Evolutionary conservation across 208 protist species (phyloP).

Genomic region (Novymonas esmeraldas): DNA sequence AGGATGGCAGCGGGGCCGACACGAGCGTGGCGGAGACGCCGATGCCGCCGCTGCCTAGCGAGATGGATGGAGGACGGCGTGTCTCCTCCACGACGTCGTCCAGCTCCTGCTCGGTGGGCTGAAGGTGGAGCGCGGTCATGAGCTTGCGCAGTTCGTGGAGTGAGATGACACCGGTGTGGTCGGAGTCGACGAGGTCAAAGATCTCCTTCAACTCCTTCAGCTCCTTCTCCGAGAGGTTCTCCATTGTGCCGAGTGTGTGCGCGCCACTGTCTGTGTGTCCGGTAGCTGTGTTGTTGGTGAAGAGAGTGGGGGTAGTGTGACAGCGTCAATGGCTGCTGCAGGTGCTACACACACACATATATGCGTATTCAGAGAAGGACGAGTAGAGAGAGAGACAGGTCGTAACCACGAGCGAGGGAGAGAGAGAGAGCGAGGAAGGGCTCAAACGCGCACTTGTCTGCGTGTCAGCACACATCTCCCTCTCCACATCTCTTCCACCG

Average conservation of each 20-base stretch:
- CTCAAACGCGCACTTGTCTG: too few species aligned
- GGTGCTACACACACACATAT: too few species aligned
- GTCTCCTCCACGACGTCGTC: slow-evolving; percentile 80
- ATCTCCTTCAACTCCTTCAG: slow-evolving; percentile 92
- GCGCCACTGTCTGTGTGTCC: neutral
- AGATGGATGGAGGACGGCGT: neutral
- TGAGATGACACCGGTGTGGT: slow-evolving; percentile 75
- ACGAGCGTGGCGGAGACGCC: neutral
- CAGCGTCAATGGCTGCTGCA: too few species aligned
- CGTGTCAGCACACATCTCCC: too few species aligned
- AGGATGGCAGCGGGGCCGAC: neutral
- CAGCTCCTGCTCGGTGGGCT: slow-evolving; percentile 88
- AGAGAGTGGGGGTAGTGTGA: too few species aligned
- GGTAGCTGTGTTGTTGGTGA: neutral
- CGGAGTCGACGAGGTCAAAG: slow-evolving; percentile 90
- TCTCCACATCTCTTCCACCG: too few species aligned
- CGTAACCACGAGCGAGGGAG: too few species aligned
- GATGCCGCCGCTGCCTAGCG: neutral
- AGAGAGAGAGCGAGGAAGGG: too few species aligned
- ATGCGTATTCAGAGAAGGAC: too few species aligned
- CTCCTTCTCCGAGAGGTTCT: slow-evolving; percentile 66
- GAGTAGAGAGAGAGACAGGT: too few species aligned
- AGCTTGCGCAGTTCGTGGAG: slow-evolving; percentile 82
- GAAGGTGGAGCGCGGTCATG: slow-evolving; percentile 85
- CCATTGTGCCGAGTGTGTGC: slow-evolving; percentile 12